These are phyloP conservation scores for Domatiomyces globalis DNA, from an alignment of 2,329 filamentous ascomycete species.

Conservation along the genomic window DNA sequence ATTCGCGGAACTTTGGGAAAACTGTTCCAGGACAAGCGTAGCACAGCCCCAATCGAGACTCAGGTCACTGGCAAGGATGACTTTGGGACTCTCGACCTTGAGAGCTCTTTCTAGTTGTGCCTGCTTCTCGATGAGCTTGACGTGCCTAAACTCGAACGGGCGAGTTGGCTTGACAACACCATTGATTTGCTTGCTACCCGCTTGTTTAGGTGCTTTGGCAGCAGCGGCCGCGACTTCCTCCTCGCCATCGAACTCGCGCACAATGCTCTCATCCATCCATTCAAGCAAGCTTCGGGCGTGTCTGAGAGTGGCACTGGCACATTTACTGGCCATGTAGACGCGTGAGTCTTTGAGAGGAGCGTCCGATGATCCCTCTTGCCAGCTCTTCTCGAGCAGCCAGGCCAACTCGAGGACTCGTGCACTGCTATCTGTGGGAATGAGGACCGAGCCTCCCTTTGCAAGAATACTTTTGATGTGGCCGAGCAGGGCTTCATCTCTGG, in stretches of 20 bases:
- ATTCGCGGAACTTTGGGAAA: constrained; percentile 67
- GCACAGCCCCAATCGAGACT: constrained; percentile 94
- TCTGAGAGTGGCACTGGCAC: constrained; percentile 74
- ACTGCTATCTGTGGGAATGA: constrained; percentile 90
- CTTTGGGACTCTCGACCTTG: constrained; percentile 40
- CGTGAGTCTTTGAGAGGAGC: constrained; percentile 37
- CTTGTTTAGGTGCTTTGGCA: constrained; percentile 23
- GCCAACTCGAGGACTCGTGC: constrained; percentile 85
- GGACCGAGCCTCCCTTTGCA: constrained; percentile 68
- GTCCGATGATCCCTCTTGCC: constrained; percentile 48
- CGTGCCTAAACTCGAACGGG: constrained; percentile 79
- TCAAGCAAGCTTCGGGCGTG: constrained; percentile 92
- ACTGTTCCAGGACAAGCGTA: constrained; percentile 56
- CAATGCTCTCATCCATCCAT: constrained; percentile 96
- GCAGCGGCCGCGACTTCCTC: constrained; percentile 24
- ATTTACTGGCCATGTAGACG: constrained; percentile 74
- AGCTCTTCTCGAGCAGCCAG: constrained; percentile 84
- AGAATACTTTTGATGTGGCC: constrained; percentile 69
- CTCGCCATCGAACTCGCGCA: constrained; percentile 66
- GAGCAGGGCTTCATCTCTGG: constrained; percentile 72
- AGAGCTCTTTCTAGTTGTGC: constrained; percentile 63
- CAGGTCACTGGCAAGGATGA: constrained; percentile 81
- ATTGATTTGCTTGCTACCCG: constrained; percentile 31
- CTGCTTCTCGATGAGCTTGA: constrained; percentile 69
- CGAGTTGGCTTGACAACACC: constrained; percentile 36